These are phyloP conservation scores for Starmerella bacillaris DNA, from an alignment of 805 yeast species.

Conservation along the genomic window DNA sequence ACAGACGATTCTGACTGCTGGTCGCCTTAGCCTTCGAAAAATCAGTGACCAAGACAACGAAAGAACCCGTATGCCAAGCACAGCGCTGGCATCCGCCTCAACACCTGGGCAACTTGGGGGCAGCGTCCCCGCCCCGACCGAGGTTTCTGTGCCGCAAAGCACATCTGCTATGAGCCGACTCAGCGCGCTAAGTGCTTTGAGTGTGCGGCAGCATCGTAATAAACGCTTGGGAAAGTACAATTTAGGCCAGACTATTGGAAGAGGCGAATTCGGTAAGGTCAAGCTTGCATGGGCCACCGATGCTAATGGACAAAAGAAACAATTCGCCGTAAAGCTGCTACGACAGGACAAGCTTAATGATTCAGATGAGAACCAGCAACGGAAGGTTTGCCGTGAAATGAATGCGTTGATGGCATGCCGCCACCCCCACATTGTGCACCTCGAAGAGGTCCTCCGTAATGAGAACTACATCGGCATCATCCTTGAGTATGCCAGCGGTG, in stretches of 20 bases:
- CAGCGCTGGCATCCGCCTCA: conserved; percentile 3
- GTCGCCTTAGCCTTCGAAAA: no score
- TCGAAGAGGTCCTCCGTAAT: conserved; percentile 84
- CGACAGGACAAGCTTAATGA: conserved; percentile 66
- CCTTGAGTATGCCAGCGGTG: conserved; percentile 91
- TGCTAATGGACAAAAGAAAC: conserved; percentile 37
- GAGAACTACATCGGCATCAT: conserved; percentile 94
- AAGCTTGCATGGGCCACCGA: conserved; percentile 90
- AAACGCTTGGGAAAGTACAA: conserved; percentile 71
- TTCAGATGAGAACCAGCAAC: conserved; percentile 67
- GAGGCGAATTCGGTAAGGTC: conserved; percentile 96
- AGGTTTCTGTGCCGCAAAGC: conserved; percentile 5
- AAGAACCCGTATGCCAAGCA: conserved; percentile 3
- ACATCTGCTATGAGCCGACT: conserved; percentile 8
- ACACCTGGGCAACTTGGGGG: not conserved
- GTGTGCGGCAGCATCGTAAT: conserved; percentile 18
- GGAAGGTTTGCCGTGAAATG: conserved; percentile 81
- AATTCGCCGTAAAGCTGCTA: conserved; percentile 85
- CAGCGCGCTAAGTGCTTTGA: conserved; percentile 17
- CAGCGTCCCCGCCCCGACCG: not conserved
- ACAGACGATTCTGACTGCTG: no score
- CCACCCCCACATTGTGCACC: conserved; percentile 83
- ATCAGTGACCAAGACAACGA: no score
- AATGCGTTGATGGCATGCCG: conserved; percentile 61
- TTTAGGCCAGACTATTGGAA: conserved; percentile 85